Base-by-base conservation (phyloP, 2,329 filamentous ascomycete species). In the Paracamarosporium sp. region DNA sequence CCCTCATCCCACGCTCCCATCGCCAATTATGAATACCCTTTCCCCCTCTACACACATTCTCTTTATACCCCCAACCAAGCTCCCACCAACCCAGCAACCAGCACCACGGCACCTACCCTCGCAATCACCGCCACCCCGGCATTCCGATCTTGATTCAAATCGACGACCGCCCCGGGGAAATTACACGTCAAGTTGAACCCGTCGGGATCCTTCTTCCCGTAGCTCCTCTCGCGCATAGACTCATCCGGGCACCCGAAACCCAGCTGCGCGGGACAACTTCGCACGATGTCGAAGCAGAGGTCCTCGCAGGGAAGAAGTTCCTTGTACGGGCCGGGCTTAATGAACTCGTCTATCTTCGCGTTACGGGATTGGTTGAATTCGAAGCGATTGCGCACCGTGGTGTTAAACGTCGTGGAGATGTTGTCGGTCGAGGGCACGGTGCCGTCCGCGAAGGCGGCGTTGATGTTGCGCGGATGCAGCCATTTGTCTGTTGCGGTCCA, bases 241-340 rank as follows among this genome's bases (percentile, higher is more conserved):
- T 48, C 47, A 52, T 62, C 64, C 1, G 95, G 94, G 77, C 95
- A 99, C 1, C 74, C 79, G 68, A 99, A 97, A 0, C 83, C 82
- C 66, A 99, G 80, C 0, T 83, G 78, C 0, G 92, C 84, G 0
- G 95, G 94, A 77, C 95, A 99, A 71, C 86, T 92, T 77, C 90
- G 88, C 11, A 96, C 91, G 1, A 99, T 83, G 53, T 89, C 86
- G 73, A 93, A 95, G 79, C 95, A 99, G 50, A 97, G 79, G 63
- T 96, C 90, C 59, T 91, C 86, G 70, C 94, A 98, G 0, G 95
- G 95, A 8, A 97, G 80, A 20, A 98, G 81, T 79, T 99, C 95
- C 72, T 93, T 96, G 78, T 99, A 98, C 0, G 95, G 95, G 0
- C 95, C 95, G 0, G 95, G 93, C 60, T 83, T 78, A 57, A 98